Conservation (phyloP, 495 filamentous ascomycete species). For the Penicillium coffeae region DNA sequence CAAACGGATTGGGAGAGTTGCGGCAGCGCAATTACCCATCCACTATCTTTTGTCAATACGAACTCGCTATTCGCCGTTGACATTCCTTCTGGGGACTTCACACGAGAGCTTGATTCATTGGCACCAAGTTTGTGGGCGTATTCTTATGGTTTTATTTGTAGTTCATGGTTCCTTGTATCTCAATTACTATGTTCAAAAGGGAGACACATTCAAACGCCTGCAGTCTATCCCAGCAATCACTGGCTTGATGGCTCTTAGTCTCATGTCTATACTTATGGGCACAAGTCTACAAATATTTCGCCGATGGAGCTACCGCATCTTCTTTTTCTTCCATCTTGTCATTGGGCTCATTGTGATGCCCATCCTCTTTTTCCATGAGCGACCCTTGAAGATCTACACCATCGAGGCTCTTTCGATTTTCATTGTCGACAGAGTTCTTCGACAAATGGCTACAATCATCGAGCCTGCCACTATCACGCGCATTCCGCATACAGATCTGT, state of each 20-base stretch:
- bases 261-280: neutral
- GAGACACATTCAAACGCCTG: neutral
- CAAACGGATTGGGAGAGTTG: slow-evolving; percentile 7
- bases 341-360: neutral
- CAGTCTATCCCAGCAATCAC: neutral
- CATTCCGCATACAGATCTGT: neutral
- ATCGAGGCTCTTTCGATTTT: slow-evolving; percentile 1
- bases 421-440: slow-evolving; percentile 5
- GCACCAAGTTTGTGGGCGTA: slow-evolving; percentile 4
- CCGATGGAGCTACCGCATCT: slow-evolving; percentile 6
- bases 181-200: slow-evolving; percentile 4
- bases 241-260: neutral
- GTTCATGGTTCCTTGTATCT: slow-evolving; percentile 3
- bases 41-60: slow-evolving; percentile 4
- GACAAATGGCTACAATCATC: neutral
- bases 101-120: slow-evolving; percentile 5
- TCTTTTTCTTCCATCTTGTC: slow-evolving; percentile 5
- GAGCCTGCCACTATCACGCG: neutral
- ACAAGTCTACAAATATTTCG: slow-evolving; percentile 2
- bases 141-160: slow-evolving; percentile 2
- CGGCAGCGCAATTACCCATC: slow-evolving; percentile 5
- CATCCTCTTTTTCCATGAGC: slow-evolving; percentile 4
- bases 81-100: slow-evolving; percentile 1
- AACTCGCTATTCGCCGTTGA: slow-evolving; percentile 5
- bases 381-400: slow-evolving; percentile 1